Evolutionary conservation across 768 basidiomycete genomes (phyloP).

Genomic region (Thelephora aurantiotincta): DNA sequence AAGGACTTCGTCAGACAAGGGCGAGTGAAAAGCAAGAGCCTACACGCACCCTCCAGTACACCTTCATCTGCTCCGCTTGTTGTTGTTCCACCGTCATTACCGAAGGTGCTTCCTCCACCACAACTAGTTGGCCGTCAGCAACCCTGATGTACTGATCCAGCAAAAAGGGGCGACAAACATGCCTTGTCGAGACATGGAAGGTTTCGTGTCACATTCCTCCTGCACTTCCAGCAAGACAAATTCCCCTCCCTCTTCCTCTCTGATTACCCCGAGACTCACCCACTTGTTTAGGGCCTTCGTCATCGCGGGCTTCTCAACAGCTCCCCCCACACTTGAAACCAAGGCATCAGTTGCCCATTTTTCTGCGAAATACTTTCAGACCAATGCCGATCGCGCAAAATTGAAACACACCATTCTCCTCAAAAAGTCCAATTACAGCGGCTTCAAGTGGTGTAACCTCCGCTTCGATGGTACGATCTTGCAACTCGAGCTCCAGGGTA

Average conservation of each 20-base stretch:
- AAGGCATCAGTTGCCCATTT: constrained; percentile 64
- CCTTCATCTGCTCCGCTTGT: constrained; percentile 73
- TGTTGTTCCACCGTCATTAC: constrained; percentile 52
- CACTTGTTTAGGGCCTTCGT: constrained; percentile 72
- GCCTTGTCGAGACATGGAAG: constrained; percentile 5
- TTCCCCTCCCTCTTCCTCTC: constrained; percentile 42
- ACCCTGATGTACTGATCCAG: not conserved
- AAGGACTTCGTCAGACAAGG: not conserved
- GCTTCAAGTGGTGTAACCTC: constrained; percentile 85
- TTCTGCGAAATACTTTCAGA: constrained; percentile 24
- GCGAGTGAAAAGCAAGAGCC: not conserved
- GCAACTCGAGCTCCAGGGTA: constrained; percentile 63
- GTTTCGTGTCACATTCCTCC: constrained; percentile 26
- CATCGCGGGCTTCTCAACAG: constrained; percentile 47
- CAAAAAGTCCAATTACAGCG: constrained; percentile 79
- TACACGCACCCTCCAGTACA: constrained; percentile 69
- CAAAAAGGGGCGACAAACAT: not conserved
- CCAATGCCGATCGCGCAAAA: not conserved
- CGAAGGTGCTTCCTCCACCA: constrained; percentile 32
- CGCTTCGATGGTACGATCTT: constrained; percentile 62
- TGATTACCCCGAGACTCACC: constrained; percentile 72
- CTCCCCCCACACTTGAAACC: constrained; percentile 38
- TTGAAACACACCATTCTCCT: constrained; percentile 36
- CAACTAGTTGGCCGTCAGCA: constrained; percentile 8
- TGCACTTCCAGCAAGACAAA: constrained; percentile 55